Percentiles rank a stretch among this genome's conserved stretches.
phyloP scores from a whole-genome alignment of 2,329 filamentous ascomycete species.

The Neopestalotiopsis sp. region DNA sequence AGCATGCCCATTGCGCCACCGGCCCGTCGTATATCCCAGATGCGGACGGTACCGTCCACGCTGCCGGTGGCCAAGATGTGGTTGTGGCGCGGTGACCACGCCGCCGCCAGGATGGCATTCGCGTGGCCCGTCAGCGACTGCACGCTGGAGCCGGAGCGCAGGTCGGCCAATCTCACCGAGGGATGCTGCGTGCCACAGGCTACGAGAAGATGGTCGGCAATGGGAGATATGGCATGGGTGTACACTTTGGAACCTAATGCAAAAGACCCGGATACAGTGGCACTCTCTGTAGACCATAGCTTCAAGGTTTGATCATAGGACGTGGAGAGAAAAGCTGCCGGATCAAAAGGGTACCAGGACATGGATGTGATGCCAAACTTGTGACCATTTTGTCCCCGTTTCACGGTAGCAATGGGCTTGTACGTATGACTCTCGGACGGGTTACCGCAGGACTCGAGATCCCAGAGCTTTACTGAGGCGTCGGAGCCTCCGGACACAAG shows the following conservation, averaged over 20 bases:
- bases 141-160: slow-evolving; percentile 78
- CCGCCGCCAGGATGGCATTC: slow-evolving; percentile 69
- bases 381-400: slow-evolving; percentile 54
- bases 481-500: slow-evolving; percentile 87
- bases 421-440: slow-evolving; percentile 53
- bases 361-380: slow-evolving; percentile 77
- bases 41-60: slow-evolving; percentile 79
- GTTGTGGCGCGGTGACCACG: slow-evolving; percentile 83
- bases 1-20: slow-evolving; percentile 77
- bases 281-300: slow-evolving; percentile 71
- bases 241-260: slow-evolving; percentile 72
- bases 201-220: slow-evolving; percentile 77
- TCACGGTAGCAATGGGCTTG: slow-evolving; percentile 57
- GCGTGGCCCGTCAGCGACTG: slow-evolving; percentile 74
- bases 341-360: slow-evolving; percentile 80
- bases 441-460: slow-evolving; percentile 69
- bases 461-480: slow-evolving; percentile 84
- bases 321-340: slow-evolving; percentile 74
- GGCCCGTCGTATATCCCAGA: slow-evolving; percentile 88
- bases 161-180: slow-evolving; percentile 81
- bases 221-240: slow-evolving; percentile 77
- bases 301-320: slow-evolving; percentile 81
- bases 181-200: slow-evolving; percentile 89
- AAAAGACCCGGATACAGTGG: slow-evolving; percentile 68
- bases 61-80: slow-evolving; percentile 83